These are phyloP conservation scores for Ceratocystis huliohia DNA, from an alignment of 2,329 filamentous ascomycete species.

Conservation along the genomic window DNA sequence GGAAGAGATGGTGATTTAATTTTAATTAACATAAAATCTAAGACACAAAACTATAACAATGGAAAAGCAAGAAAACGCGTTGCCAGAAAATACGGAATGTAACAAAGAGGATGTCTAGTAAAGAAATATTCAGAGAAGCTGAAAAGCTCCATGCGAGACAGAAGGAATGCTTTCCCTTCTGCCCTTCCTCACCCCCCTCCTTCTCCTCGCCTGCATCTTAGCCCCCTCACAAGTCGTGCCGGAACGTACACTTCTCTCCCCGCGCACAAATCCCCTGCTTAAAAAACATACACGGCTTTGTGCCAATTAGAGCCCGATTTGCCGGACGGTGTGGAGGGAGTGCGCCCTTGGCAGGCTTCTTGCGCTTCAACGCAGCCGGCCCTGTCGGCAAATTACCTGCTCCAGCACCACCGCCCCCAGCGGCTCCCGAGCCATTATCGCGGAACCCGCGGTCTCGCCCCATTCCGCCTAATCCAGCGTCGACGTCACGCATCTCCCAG, in stretches of 20 bases:
- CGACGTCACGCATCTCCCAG: conserved; percentile 17
- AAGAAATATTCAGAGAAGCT: not conserved
- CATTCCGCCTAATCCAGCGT: not conserved
- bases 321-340: conserved; percentile 33
- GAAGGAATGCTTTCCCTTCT: not conserved
- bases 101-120: conserved; percentile 4
- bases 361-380: conserved; percentile 27
- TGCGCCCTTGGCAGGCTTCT: conserved; percentile 32
- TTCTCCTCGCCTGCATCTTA: not conserved
- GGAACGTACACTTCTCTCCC: conserved; percentile 61
- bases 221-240: conserved; percentile 40
- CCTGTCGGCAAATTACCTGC: conserved; percentile 23
- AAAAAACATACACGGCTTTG: conserved; percentile 58
- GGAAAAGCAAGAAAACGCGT: not conserved
- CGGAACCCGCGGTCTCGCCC: conserved; percentile 24
- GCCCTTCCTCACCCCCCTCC: not conserved
- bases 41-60: not conserved
- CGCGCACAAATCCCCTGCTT: conserved; percentile 59
- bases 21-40: not conserved
- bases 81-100: not conserved
- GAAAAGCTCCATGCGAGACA: not conserved
- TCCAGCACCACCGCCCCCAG: conserved; percentile 24
- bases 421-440: conserved; percentile 24
- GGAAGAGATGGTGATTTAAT: not conserved
- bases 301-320: conserved; percentile 49